phyloP scores from a whole-genome alignment of 106 monocot species.

The Chionographis japonica region DNA sequence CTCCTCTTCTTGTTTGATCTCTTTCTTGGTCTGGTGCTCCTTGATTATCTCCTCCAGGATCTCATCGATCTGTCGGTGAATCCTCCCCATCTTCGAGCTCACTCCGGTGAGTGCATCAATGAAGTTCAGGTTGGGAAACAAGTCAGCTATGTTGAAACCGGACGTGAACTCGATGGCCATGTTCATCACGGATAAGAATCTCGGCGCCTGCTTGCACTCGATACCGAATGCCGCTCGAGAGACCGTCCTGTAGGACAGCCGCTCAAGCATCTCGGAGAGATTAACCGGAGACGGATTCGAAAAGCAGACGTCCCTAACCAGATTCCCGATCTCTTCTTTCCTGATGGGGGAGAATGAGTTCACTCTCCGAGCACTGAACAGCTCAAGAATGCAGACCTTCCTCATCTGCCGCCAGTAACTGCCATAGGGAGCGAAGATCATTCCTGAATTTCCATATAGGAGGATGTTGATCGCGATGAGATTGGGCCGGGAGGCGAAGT shows the following conservation, averaged over 20 bases:
- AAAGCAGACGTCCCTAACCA: not conserved
- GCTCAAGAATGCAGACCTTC: slow-evolving; percentile 6
- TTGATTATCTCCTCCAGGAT: slow-evolving; percentile 9
- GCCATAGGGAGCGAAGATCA: not conserved
- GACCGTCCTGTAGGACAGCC: not conserved
- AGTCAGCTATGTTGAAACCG: not conserved
- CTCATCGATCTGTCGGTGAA: not conserved
- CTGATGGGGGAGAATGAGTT: not conserved
- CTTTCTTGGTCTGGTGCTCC: not conserved
- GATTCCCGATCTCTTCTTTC: slow-evolving; percentile 5
- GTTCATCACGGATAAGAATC: not conserved
- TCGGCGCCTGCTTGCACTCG: not conserved
- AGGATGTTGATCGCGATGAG: not conserved
- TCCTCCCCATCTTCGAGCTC: not conserved
- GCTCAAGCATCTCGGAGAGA: not conserved
- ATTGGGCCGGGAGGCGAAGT: slow-evolving; percentile 3
- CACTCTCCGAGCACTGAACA: slow-evolving; percentile 5
- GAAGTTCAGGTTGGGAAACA: not conserved
- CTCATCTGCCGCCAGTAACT: slow-evolving; percentile 4
- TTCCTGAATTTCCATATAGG: not conserved
- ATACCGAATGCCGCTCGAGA: not conserved
- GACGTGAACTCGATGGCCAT: not conserved
- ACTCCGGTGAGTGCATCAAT: not conserved
- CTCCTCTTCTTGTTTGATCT: not conserved
- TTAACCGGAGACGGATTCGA: not conserved